Evolutionary conservation across 208 protist species (phyloP).

Genomic region (Trypanosoma cruzi): DNA sequence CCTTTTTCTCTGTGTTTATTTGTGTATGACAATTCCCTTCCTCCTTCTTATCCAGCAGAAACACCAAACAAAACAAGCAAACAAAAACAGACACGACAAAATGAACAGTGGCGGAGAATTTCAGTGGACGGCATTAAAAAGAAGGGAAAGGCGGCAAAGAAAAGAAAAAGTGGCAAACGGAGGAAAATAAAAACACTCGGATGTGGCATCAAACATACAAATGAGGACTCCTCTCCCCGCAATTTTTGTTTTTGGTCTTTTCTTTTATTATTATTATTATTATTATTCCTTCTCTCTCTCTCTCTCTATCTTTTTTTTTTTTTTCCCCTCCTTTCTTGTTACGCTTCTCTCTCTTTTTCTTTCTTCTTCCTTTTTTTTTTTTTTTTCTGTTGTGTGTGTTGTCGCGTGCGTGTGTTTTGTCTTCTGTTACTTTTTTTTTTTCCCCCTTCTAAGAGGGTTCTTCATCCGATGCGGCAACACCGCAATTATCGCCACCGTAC

Average conservation of each 20-base stretch:
- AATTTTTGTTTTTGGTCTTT: background rate
- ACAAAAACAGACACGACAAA: too few species aligned
- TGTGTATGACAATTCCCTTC: too few species aligned
- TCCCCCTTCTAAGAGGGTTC: background rate
- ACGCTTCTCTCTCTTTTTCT: slow-evolving; percentile 12
- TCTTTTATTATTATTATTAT: background rate
- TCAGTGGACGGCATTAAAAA: too few species aligned
- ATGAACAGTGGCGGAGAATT: too few species aligned
- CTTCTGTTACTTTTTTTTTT: background rate
- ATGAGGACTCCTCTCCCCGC: background rate
- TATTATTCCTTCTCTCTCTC: slow-evolving; percentile 5
- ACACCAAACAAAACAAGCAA: too few species aligned
- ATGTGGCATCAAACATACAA: too few species aligned
- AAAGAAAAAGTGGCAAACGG: too few species aligned
- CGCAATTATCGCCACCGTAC: background rate
- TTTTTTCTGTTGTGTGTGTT: background rate
- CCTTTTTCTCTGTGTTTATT: too few species aligned
- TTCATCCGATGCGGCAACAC: background rate
- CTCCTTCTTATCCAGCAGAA: too few species aligned
- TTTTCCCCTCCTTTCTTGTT: background rate
- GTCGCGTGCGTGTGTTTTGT: too few species aligned
- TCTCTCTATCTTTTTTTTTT: slow-evolving; percentile 1
- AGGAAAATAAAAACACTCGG: too few species aligned
- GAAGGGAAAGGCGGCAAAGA: too few species aligned
- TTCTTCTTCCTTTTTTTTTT: slow-evolving; percentile 2